Conservation (phyloP, 805 yeast genomes). For the Kodamaea leandrae region DNA sequence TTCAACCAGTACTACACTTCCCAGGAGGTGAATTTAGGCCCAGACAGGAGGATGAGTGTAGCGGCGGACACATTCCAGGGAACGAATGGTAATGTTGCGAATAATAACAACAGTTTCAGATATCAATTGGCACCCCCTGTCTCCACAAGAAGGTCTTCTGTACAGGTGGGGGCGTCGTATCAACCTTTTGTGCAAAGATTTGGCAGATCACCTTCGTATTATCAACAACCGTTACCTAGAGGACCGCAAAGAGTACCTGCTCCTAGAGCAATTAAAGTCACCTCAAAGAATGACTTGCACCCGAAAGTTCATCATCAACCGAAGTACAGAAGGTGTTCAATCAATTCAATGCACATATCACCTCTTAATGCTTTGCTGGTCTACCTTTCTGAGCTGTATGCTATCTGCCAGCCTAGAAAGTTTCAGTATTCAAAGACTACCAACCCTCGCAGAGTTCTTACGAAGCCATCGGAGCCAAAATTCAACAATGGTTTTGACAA, state of each 20-base stretch:
- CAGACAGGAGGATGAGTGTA: slow-evolving; percentile 38
- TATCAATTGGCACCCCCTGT: slow-evolving; percentile 13
- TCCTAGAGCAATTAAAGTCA: slow-evolving; percentile 49
- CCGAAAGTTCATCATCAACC: slow-evolving; percentile 64
- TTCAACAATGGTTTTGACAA: slow-evolving; percentile 84
- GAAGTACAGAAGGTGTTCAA: slow-evolving; percentile 67
- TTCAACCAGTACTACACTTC: slow-evolving; percentile 41
- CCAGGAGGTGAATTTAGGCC: slow-evolving; percentile 33
- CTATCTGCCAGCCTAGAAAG: slow-evolving; percentile 72
- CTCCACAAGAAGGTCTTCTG: slow-evolving; percentile 22
- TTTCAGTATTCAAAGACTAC: slow-evolving; percentile 80
- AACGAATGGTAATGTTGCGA: neutral
- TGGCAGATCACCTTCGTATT: slow-evolving; percentile 9
- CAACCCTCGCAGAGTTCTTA: slow-evolving; percentile 88
- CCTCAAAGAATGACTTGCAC: slow-evolving; percentile 48
- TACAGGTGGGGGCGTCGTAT: slow-evolving; percentile 16
- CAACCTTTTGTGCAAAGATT: slow-evolving; percentile 1
- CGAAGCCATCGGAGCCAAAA: slow-evolving; percentile 86
- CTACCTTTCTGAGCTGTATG: slow-evolving; percentile 73
- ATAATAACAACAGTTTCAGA: slow-evolving; percentile 4
- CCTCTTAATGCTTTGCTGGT: slow-evolving; percentile 81
- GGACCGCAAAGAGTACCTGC: slow-evolving; percentile 23
- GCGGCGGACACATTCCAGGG: slow-evolving; percentile 25
- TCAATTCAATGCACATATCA: slow-evolving; percentile 61
- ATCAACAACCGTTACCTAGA: slow-evolving; percentile 2